Evolutionary conservation across 2,329 filamentous ascomycete genomes (phyloP).

Genomic region (Phyllosticta citribraziliensis): DNA sequence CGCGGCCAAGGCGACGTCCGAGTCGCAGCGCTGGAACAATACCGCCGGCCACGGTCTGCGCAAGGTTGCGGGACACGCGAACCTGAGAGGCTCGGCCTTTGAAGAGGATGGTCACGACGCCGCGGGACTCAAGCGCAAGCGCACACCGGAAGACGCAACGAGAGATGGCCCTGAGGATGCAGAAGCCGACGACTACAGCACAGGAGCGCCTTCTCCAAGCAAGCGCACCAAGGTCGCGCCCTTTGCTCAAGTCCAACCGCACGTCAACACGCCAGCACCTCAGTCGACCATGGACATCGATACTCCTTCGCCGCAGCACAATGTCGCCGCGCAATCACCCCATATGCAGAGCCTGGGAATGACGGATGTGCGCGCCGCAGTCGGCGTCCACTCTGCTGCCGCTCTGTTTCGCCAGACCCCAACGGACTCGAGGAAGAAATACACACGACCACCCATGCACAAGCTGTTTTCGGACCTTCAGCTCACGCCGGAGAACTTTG

Average conservation of each 20-base stretch:
- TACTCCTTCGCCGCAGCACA: neutral
- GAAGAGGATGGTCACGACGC: neutral
- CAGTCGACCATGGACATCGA: slow-evolving; percentile 5
- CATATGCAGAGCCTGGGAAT: slow-evolving; percentile 11
- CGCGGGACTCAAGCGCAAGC: slow-evolving; percentile 8
- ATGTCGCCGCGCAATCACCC: neutral
- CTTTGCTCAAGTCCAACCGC: neutral
- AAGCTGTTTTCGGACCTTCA: slow-evolving; percentile 48
- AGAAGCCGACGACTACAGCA: neutral
- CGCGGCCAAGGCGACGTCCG: slow-evolving; percentile 25
- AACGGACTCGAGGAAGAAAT: slow-evolving; percentile 43
- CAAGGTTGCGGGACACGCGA: neutral
- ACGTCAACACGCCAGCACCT: neutral
- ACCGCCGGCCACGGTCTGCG: neutral
- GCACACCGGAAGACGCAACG: neutral
- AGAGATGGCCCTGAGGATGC: neutral
- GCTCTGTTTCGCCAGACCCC: slow-evolving; percentile 40
- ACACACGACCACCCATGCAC: slow-evolving; percentile 48
- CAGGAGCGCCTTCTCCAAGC: slow-evolving; percentile 9
- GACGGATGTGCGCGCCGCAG: slow-evolving; percentile 35
- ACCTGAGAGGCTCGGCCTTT: slow-evolving; percentile 6
- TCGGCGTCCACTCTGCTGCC: slow-evolving; percentile 41
- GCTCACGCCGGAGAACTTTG: slow-evolving; percentile 46
- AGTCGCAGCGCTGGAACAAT: slow-evolving; percentile 8
- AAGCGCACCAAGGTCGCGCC: slow-evolving; percentile 13